Evolutionary conservation across 2,329 filamentous ascomycete genomes (phyloP), one percentile per base, ranked within the genome.

Genomic region (Daldinia eschscholtzii): DNA sequence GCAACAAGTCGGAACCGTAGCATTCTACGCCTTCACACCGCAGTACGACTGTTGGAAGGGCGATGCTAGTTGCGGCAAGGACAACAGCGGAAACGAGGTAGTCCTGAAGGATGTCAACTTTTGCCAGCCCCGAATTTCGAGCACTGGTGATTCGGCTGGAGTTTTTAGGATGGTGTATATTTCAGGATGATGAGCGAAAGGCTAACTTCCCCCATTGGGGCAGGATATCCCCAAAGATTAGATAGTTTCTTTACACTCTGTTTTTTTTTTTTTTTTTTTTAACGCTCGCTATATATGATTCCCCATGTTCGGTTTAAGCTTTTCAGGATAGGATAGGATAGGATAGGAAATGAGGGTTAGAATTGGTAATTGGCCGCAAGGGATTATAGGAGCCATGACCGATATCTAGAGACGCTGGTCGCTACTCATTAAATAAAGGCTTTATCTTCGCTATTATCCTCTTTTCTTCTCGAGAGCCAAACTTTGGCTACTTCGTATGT

Each of bases 401-500:
- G 18, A 13, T 6, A 28, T 7, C 13, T n/a, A 33, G 20, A 42
- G 10, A 28, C 23, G 28, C n/a, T 23, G 20, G 12, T 57, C 18
- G n/a, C 7, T 57, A 52, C 26, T 57, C n/a, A 18, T 58, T 70
- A 64, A 72, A 37, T 67, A 67, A 39, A 72, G 52, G n/a, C 0
- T 15, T 55, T 9, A 55, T 55, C 52, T 39, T 55, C 52, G 33
- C 52, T 55, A 55, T 30, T 37, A 7, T 55, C 18, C 78, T 81
- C 80, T 70, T 83, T 86, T 60, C 80, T 77, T 53, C 78, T 75
- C 57, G 81, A 83, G 70, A 91, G 78, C 84, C 88, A 93, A 42
- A 87, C 82, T 76, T 93, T 90, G 9, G 92, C 91, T 71, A 90
- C 90, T 79, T 97, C 94, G 80, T 97, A 97, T 48, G 92, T 91